Evolutionary conservation across 352 stramenopile genomes (phyloP).

Genomic region (Aphanomyces astaci): DNA sequence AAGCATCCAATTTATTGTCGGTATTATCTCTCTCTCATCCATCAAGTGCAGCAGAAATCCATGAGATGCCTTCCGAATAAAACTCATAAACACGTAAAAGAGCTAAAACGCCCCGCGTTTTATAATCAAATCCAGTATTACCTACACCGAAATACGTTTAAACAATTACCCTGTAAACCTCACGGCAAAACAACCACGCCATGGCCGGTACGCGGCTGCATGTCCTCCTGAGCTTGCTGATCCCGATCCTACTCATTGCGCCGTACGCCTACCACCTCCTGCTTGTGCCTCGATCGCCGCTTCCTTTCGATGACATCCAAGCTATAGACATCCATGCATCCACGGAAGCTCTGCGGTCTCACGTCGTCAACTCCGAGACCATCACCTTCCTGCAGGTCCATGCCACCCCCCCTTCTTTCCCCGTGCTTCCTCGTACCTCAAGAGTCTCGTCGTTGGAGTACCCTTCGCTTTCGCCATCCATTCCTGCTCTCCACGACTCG

Average conservation of each 20-base stretch:
- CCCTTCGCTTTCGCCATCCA: neutral
- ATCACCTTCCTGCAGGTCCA: neutral
- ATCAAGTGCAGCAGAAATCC: too few species aligned
- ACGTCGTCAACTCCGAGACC: neutral
- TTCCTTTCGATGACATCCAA: constrained; percentile 7
- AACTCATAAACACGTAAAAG: too few species aligned
- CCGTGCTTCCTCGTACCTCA: neutral
- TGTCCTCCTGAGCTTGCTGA: constrained; percentile 5
- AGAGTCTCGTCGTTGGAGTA: neutral
- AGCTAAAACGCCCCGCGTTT: too few species aligned
- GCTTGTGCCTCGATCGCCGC: constrained; percentile 9
- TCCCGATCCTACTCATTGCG: constrained; percentile 9
- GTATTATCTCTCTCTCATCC: too few species aligned
- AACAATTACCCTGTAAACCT: neutral
- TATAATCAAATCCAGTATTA: too few species aligned
- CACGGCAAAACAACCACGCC: neutral
- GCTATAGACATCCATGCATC: neutral
- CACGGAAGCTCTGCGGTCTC: neutral
- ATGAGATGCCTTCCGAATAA: too few species aligned
- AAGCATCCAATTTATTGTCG: neutral
- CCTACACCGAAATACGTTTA: neutral
- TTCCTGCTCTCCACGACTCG: constrained; percentile 21
- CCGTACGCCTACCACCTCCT: constrained; percentile 7
- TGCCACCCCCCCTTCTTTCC: neutral
- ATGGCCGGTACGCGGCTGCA: constrained; percentile 8